Conservation (phyloP, 129 eudicot species). For the Flaveria linearis region DNA sequence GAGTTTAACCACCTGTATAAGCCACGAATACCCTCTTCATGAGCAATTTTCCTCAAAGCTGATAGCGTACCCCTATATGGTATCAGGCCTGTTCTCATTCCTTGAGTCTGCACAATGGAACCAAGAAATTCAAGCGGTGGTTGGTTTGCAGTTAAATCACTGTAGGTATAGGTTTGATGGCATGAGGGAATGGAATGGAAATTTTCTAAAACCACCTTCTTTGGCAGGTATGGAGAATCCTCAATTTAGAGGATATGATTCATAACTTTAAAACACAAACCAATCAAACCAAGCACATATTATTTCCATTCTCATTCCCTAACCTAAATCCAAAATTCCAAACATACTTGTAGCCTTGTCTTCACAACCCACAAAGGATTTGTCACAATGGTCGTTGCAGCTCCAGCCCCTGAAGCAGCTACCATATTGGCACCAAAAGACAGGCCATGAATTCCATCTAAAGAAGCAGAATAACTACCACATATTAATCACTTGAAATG, state of each 20-base stretch:
- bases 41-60: conserved; percentile 78
- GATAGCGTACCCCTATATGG: conserved; percentile 87
- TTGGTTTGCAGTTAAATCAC: neutral
- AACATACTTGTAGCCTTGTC: conserved; percentile 84
- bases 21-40: conserved; percentile 92
- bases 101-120: conserved; percentile 70
- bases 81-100: conserved; percentile 64
- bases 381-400: conserved; percentile 78
- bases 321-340: neutral
- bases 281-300: neutral
- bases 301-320: neutral
- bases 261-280: neutral
- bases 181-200: neutral
- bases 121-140: neutral
- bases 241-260: neutral
- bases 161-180: neutral
- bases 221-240: neutral
- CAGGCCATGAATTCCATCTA: conserved; percentile 82
- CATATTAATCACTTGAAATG: conserved; percentile 12
- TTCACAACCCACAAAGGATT: conserved; percentile 99
- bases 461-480: conserved; percentile 24
- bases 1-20: conserved; percentile 69
- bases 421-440: conserved; percentile 88
- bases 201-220: neutral
- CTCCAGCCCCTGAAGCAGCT: conserved; percentile 99